These are phyloP conservation scores for Alnus glutinosa DNA, from an alignment of 306 rosid genomes.

Conservation along the genomic window DNA sequence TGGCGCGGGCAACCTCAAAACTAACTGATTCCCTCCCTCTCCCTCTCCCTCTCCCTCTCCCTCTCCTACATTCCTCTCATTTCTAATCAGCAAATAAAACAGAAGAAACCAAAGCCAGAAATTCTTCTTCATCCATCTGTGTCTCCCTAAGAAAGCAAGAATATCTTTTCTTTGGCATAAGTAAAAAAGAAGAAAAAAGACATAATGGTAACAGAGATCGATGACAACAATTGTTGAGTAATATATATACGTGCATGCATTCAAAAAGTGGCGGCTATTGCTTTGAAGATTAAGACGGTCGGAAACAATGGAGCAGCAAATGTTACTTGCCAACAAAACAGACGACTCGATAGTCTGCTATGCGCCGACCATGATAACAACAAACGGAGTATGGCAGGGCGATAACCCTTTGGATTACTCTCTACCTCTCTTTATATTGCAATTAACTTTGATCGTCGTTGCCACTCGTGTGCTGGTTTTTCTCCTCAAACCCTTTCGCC, in stretches of 20 bases:
- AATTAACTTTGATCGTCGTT: constrained; percentile 63
- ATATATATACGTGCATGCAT: constrained; percentile 13
- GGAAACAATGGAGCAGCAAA: constrained; percentile 10
- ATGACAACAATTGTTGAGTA: background rate
- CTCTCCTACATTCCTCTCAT: constrained; percentile 16
- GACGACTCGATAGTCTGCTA: constrained; percentile 62
- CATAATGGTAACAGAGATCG: background rate
- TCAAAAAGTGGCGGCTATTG: background rate
- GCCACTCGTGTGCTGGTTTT: constrained; percentile 66
- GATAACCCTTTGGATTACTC: constrained; percentile 93
- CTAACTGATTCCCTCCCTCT: constrained; percentile 10
- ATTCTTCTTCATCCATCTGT: constrained; percentile 4
- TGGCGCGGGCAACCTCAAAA: constrained; percentile 21
- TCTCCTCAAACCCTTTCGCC: constrained; percentile 83
- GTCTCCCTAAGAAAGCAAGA: constrained; percentile 5
- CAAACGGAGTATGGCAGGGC: constrained; percentile 96
- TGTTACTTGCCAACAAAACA: background rate
- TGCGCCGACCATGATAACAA: constrained; percentile 85
- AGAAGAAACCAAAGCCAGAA: background rate
- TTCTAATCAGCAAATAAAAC: constrained; percentile 14
- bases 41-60: background rate
- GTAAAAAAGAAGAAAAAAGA: too few relatives aligned
- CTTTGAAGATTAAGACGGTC: background rate
- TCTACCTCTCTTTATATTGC: constrained; percentile 90
- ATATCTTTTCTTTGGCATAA: constrained; percentile 1